These are phyloP conservation scores for Saccharomyces hybrid DNA, from an alignment of 1,139 yeast species.

Conservation along the genomic window DNA sequence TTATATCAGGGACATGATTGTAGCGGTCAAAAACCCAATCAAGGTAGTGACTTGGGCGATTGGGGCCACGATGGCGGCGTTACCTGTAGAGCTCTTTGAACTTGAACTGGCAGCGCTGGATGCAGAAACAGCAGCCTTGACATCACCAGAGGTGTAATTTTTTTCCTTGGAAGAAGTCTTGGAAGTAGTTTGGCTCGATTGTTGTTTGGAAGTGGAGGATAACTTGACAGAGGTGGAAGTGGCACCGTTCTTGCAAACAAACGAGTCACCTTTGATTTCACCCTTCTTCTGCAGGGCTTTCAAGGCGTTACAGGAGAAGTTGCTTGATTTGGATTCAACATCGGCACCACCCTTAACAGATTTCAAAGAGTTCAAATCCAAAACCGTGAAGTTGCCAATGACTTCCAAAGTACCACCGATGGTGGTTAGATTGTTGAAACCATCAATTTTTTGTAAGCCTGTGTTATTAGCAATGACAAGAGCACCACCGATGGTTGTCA, in stretches of 20 bases:
- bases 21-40: constrained; percentile 54
- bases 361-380: constrained; percentile 61
- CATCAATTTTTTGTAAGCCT: constrained; percentile 53
- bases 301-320: constrained; percentile 74
- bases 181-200: constrained; percentile 11
- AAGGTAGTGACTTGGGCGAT: constrained; percentile 43
- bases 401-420: constrained; percentile 85
- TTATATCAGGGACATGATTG: not conserved
- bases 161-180: constrained; percentile 32
- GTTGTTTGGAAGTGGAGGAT: constrained; percentile 31
- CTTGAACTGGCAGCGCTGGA: constrained; percentile 4
- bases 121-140: constrained; percentile 20
- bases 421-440: constrained; percentile 64
- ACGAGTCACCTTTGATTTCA: constrained; percentile 82
- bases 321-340: constrained; percentile 63
- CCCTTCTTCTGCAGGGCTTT: constrained; percentile 60
- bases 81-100: constrained; percentile 22
- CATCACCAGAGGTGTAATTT: constrained; percentile 16
- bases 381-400: constrained; percentile 72
- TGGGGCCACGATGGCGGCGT: constrained; percentile 29
- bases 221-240: constrained; percentile 46
- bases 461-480: constrained; percentile 81
- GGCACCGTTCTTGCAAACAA: constrained; percentile 70
- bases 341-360: constrained; percentile 89
- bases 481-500: constrained; percentile 77